Evolutionary conservation across 2,329 filamentous ascomycete genomes (phyloP).

Genomic region (Trichoderma atroviride): DNA sequence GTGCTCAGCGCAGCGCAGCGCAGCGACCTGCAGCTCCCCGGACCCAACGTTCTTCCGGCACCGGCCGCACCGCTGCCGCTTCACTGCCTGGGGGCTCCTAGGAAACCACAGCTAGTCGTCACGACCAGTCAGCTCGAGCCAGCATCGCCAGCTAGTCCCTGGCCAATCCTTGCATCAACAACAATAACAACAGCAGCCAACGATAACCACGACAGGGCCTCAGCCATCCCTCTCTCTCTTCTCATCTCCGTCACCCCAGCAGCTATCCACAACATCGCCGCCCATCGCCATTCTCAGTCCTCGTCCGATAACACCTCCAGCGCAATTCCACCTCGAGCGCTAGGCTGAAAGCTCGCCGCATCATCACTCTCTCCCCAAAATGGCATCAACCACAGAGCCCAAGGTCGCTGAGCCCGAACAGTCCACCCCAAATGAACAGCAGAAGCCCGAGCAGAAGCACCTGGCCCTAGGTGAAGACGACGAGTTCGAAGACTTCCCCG

Average conservation of each 20-base stretch:
- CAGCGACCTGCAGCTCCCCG: neutral
- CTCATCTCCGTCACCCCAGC: neutral
- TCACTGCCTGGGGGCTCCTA: slow-evolving; percentile 1
- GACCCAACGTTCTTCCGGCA: slow-evolving; percentile 27
- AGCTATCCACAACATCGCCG: neutral
- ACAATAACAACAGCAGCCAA: slow-evolving; percentile 6
- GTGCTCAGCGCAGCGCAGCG: no score
- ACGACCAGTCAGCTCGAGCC: neutral
- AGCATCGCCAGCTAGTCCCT: neutral
- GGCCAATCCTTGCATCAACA: slow-evolving; percentile 11
- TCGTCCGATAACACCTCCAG: neutral
- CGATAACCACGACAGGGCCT: slow-evolving; percentile 3
- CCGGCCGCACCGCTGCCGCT: slow-evolving; percentile 8
- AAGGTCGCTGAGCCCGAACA: slow-evolving; percentile 38
- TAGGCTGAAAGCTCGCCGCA: slow-evolving; percentile 16
- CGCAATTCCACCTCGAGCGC: slow-evolving; percentile 3
- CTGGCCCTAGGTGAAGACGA: slow-evolving; percentile 90
- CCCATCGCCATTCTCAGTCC: neutral
- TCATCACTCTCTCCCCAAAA: slow-evolving; percentile 23
- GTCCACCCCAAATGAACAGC: slow-evolving; percentile 32
- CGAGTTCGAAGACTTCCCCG: slow-evolving; percentile 98
- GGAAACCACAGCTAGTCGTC: slow-evolving; percentile 23
- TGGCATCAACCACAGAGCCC: slow-evolving; percentile 37
- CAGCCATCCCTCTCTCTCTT: neutral
- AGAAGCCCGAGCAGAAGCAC: slow-evolving; percentile 51